These are phyloP conservation scores for Neurospora sublineolata DNA, from an alignment of 495 filamentous ascomycete species.

Conservation along the genomic window DNA sequence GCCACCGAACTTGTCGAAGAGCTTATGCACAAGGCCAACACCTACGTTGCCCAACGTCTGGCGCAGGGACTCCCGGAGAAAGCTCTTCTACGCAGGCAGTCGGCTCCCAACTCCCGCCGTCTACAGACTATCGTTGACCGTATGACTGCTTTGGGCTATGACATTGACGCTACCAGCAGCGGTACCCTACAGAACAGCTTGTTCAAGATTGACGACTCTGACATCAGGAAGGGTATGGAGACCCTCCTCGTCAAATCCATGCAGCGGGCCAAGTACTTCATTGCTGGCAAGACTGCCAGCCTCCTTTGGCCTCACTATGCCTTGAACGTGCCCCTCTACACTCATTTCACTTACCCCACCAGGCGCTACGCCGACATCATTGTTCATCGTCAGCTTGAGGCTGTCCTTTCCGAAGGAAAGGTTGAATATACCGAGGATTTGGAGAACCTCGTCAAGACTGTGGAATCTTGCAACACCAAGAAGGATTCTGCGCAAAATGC, in stretches of 20 bases:
- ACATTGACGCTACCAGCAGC: slow-evolving; percentile 80
- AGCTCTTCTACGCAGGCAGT: slow-evolving; percentile 80
- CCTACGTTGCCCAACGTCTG: slow-evolving; percentile 78
- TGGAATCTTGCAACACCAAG: slow-evolving; percentile 95
- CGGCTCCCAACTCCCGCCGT: slow-evolving; percentile 72
- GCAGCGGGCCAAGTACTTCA: slow-evolving; percentile 90
- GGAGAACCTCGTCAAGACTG: slow-evolving; percentile 80
- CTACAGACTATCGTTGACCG: slow-evolving; percentile 83
- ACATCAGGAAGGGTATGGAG: slow-evolving; percentile 95
- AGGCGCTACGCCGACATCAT: slow-evolving; percentile 90
- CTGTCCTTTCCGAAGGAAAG: slow-evolving; percentile 68
- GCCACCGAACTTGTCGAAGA: slow-evolving; percentile 94
- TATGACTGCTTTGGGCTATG: slow-evolving; percentile 82
- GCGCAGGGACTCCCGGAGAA: slow-evolving; percentile 72
- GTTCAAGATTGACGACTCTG: slow-evolving; percentile 76
- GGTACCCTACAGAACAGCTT: slow-evolving; percentile 84
- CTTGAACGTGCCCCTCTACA: slow-evolving; percentile 86
- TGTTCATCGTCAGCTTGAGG: slow-evolving; percentile 90
- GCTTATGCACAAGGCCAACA: slow-evolving; percentile 80
- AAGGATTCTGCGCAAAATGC: slow-evolving; percentile 96
- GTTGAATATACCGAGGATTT: slow-evolving; percentile 83
- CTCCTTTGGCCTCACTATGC: slow-evolving; percentile 79
- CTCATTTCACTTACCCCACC: slow-evolving; percentile 93
- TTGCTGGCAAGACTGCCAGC: slow-evolving; percentile 59
- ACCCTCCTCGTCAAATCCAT: slow-evolving; percentile 86